Conservation (phyloP, 441 rosid genomes). For the Populus hybrid region DNA sequence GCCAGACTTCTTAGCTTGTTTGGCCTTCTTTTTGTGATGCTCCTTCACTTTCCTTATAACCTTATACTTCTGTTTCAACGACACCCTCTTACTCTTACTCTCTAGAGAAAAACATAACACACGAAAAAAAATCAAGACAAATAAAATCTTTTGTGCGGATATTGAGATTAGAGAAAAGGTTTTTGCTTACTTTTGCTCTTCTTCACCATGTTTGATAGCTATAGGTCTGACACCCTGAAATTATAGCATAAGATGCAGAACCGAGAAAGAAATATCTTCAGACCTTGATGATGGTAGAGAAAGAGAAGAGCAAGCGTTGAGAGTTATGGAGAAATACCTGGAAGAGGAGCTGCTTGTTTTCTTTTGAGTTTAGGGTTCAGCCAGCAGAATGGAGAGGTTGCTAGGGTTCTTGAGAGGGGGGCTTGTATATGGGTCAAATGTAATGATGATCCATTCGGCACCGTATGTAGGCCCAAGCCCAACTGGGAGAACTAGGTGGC, state of each 20-base stretch:
- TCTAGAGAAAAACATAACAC: constrained; percentile 41
- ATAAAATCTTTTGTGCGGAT: background rate
- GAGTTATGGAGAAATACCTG: background rate
- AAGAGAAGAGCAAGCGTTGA: background rate
- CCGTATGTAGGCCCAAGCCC: background rate
- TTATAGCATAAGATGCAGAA: background rate
- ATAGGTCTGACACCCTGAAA: background rate
- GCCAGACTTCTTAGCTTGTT: constrained; percentile 85
- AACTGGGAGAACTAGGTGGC: too few relatives aligned
- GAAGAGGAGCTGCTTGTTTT: background rate
- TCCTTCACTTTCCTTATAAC: constrained; percentile 83
- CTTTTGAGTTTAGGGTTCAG: background rate
- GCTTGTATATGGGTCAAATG: background rate
- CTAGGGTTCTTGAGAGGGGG: background rate
- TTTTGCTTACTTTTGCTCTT: constrained; percentile 76
- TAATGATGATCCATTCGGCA: background rate
- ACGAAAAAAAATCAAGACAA: background rate
- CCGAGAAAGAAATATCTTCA: background rate
- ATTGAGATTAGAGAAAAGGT: background rate
- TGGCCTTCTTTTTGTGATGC: constrained; percentile 93
- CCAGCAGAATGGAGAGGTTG: background rate
- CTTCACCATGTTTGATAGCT: constrained; percentile 61
- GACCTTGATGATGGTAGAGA: background rate
- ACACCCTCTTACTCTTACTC: constrained; percentile 91
- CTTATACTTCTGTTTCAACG: constrained; percentile 85